These are phyloP conservation scores for Geranium incanum DNA, from an alignment of 441 rosid genomes.

Conservation along the genomic window DNA sequence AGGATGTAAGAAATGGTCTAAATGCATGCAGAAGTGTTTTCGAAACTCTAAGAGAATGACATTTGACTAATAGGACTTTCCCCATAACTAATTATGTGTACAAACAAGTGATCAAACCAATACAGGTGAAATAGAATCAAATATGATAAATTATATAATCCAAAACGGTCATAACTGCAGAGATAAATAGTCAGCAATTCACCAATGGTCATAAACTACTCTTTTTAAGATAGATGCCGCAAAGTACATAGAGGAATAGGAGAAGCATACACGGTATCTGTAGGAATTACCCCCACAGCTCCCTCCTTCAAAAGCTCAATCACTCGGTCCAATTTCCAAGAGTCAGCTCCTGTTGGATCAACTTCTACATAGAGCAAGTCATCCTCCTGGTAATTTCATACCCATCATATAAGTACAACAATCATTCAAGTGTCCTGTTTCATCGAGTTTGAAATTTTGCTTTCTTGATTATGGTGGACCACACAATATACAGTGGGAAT, in stretches of 20 bases:
- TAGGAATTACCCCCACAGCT: slow-evolving; percentile 92
- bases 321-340: slow-evolving; percentile 64
- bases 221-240: neutral
- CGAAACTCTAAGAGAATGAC: neutral
- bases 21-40: neutral
- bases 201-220: neutral
- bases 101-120: slow-evolving; percentile 1
- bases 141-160: neutral
- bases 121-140: neutral
- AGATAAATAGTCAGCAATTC: neutral
- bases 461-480: neutral
- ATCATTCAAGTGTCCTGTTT: neutral
- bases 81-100: neutral
- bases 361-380: slow-evolving; percentile 58
- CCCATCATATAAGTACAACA: neutral
- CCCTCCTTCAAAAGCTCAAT: slow-evolving; percentile 66
- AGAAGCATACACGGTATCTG: slow-evolving; percentile 64
- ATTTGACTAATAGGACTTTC: neutral
- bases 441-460: neutral
- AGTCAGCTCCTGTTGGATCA: slow-evolving; percentile 61
- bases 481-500: neutral
- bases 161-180: neutral
- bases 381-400: slow-evolving; percentile 36
- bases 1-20: neutral
- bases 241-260: neutral